Evolutionary conservation across 2,329 filamentous ascomycete species (phyloP).

Genomic region (Camillea tinctor): DNA sequence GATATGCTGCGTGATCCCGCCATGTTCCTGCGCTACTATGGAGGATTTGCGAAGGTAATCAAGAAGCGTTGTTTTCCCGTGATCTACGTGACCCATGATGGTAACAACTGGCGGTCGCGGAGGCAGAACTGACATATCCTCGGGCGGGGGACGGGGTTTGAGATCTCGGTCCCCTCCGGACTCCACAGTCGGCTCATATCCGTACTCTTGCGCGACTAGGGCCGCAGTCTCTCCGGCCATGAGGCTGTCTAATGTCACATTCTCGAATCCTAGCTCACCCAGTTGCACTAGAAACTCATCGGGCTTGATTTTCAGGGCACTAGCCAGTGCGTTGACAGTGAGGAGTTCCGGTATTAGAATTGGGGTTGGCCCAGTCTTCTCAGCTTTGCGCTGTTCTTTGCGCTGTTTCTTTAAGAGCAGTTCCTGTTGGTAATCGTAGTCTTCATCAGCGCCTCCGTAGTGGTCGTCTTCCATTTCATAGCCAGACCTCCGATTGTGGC

Average conservation of each 20-base stretch:
- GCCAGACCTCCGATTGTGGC: slow-evolving; percentile 7
- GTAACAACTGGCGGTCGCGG: slow-evolving; percentile 88
- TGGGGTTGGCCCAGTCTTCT: slow-evolving; percentile 44
- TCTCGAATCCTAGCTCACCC: slow-evolving; percentile 85
- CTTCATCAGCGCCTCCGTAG: slow-evolving; percentile 29
- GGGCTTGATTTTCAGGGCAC: slow-evolving; percentile 68
- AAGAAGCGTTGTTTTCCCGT: slow-evolving; percentile 94
- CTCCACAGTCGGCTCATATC: slow-evolving; percentile 81
- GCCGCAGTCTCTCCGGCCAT: slow-evolving; percentile 89
- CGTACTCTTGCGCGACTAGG: slow-evolving; percentile 88
- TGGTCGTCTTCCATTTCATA: slow-evolving; percentile 15
- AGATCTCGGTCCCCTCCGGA: slow-evolving; percentile 67
- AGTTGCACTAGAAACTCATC: slow-evolving; percentile 73
- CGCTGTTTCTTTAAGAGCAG: slow-evolving; percentile 40
- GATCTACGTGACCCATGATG: slow-evolving; percentile 99
- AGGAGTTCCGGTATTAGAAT: slow-evolving; percentile 90
- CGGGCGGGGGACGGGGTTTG: slow-evolving; percentile 63
- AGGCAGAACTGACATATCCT: slow-evolving; percentile 68
- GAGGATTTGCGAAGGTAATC: slow-evolving; percentile 93
- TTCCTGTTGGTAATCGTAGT: slow-evolving; percentile 41
- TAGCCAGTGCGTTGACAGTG: slow-evolving; percentile 78
- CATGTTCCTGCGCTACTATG: slow-evolving; percentile 86
- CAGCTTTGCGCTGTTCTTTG: slow-evolving; percentile 39
- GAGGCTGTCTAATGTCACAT: slow-evolving; percentile 77
- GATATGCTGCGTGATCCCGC: slow-evolving; percentile 97